Base-by-base conservation (phyloP, 1,284 basidiomycete species). In the Fistulinella cinereoalba region DNA sequence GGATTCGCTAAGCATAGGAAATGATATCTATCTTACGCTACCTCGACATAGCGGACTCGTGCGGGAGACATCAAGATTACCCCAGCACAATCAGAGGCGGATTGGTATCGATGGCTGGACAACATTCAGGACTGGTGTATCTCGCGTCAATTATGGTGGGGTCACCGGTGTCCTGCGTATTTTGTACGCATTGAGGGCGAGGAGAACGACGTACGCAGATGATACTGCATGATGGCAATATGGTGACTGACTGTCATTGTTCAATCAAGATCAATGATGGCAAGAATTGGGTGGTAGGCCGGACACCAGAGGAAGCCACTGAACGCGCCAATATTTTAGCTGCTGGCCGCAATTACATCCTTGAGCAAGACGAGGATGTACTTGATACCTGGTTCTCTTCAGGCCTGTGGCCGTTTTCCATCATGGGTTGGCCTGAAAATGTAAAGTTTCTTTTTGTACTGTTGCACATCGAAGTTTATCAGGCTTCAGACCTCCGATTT, bases 301-400 rank as follows among this genome's bases (percentile, higher is more conserved):
- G 93, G 38, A 84, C 77, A 0, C 55, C 77, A 7, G 89, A 92
- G 56, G 83, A 97, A 67, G 97, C 93, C 4, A 81, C 81, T 10
- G 79, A 79, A 52, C 82, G 91, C 33, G 97, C 92, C 3, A 76
- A 80, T 58, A 74, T 74, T 51, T 66, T 94, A 29, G 95, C 92
- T 13, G 77, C 72, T 19, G 86, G 84, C 27, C 75, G 74, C 37
- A 76, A 75, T 48, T 99, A 89, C 68, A 82, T 77, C 1, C 74
- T 99, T 9, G 83, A 89, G 65, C 97, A 99, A 69, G 97, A 99
- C 60, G 92, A 95, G 51, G 97, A 99, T 62, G 97, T 99, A 1
- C 80, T 99, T 15, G 97, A 99, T 71, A 99, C 96, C 1, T 99
- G 97, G 96, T 99, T 99, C 74, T 97, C 93, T 0, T 97, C 95